Base-by-base conservation (phyloP, 352 stramenopile genomes). In the Aphanomyces stellatus region DNA sequence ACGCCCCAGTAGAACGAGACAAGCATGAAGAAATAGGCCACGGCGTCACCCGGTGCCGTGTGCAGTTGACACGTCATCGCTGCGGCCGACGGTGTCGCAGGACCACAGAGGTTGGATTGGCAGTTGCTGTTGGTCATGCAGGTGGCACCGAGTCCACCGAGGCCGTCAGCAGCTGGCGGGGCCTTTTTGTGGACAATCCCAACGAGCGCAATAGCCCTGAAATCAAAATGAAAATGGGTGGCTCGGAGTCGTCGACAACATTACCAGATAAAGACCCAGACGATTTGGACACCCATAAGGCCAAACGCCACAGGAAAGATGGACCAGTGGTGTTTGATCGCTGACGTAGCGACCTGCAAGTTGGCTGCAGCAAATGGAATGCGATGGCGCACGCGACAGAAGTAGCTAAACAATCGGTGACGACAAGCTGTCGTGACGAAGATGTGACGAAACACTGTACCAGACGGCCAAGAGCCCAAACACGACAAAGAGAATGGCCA, bases 1-100 rank as follows among this genome's bases (percentile, higher is more conserved):
- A 70, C 78, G 2, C 74, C 82, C 90, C 90, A 97, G 71, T 88
- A 89, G 64, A 90, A 92, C 30, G 75, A 87, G 3, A 96, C 25
- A 41, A 91, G 69, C 51, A 96, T 79, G n/a, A 64, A 25, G 13
- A 53, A 8, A 11, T 24, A 19, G 10, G 56, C 25, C 25, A 53
- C 37, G 2, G 35, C 24, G 6, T 30, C 25, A 51, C 35, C 24
- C 15, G 53, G 15, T 22, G n/a, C 37, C 17, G 25, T 13, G 56
- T 19, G 49, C n/a, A 22, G 19, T 56, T 56, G 49, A 17, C 49
- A 56, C 11, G 30, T 2, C 30, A 19, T 56, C 11, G 13, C 13
- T 11, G 27, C 76, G 53, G 35, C 88, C 84, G 17, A 75, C 34
- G 30, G 72, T 70, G 13, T 60, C n/a, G 25, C 10, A 56, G n/a